Conservation (phyloP, 148 eudicot species). For the Camellia granthamiana region DNA sequence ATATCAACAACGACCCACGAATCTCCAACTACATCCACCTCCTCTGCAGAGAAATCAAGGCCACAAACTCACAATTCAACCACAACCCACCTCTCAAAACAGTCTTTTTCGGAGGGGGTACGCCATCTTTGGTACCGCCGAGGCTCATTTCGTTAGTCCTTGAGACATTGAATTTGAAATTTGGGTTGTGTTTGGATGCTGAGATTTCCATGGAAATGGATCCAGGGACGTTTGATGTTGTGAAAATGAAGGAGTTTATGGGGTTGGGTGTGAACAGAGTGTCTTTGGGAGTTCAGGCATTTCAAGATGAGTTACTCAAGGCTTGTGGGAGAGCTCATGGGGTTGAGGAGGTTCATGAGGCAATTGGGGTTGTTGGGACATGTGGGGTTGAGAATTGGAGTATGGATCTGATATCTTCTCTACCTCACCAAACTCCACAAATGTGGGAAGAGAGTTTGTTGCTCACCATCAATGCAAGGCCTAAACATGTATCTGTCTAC, state of each 20-base stretch:
- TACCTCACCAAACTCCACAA: slow-evolving; percentile 74
- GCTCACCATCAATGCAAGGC: slow-evolving; percentile 59
- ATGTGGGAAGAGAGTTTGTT: slow-evolving; percentile 95
- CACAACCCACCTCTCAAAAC: slow-evolving; percentile 78
- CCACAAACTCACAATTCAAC: slow-evolving; percentile 34
- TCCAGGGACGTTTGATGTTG: slow-evolving; percentile 78
- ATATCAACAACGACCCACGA: slow-evolving; percentile 51
- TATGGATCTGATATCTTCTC: slow-evolving; percentile 87
- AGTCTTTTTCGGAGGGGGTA: slow-evolving; percentile 91
- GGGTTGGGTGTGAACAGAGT: slow-evolving; percentile 84
- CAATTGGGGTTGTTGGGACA: slow-evolving; percentile 63
- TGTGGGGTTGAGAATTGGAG: slow-evolving; percentile 88
- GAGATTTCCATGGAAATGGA: slow-evolving; percentile 98
- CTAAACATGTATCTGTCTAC: slow-evolving; percentile 83
- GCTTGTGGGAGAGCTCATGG: slow-evolving; percentile 98
- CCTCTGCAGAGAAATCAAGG: slow-evolving; percentile 64
- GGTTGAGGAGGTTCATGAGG: slow-evolving; percentile 63
- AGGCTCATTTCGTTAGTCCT: slow-evolving; percentile 59
- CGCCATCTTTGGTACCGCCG: slow-evolving; percentile 93
- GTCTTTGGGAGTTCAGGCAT: slow-evolving; percentile 91
- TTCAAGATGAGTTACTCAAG: slow-evolving; percentile 81
- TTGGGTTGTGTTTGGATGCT: slow-evolving; percentile 58
- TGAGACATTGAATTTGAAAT: slow-evolving; percentile 44
- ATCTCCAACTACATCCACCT: slow-evolving; percentile 55
- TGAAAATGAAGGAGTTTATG: slow-evolving; percentile 53